phyloP scores from a whole-genome alignment of 805 yeast genomes.

The Candida chilensis region DNA sequence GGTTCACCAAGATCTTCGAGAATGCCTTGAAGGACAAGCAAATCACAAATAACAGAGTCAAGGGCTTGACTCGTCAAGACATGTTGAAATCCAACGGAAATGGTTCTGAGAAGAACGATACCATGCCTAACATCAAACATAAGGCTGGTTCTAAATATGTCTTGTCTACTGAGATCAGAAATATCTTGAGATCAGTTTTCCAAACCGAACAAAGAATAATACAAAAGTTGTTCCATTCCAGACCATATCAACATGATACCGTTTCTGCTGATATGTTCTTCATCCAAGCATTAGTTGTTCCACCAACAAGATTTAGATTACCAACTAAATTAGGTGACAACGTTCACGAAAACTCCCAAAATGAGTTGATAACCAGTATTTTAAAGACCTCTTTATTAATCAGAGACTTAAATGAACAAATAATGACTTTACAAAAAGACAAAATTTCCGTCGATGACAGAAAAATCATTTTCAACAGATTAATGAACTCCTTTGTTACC shows the following conservation, averaged over 20 bases:
- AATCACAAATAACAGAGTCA: conserved; percentile 68
- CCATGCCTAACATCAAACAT: conserved; percentile 44
- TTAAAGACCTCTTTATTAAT: conserved; percentile 74
- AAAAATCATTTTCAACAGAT: conserved; percentile 70
- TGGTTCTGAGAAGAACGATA: conserved; percentile 9
- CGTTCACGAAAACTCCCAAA: conserved; percentile 89
- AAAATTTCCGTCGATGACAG: conserved; percentile 60
- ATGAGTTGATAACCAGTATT: conserved; percentile 75
- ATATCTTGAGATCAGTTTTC: conserved; percentile 69
- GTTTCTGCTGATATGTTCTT: conserved; percentile 79
- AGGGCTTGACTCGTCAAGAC: conserved; percentile 68
- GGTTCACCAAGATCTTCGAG: conserved; percentile 87
- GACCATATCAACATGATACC: conserved; percentile 47
- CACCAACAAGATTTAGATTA: conserved; percentile 92
- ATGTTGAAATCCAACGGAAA: conserved; percentile 38
- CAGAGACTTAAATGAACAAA: conserved; percentile 83
- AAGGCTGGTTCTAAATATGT: conserved; percentile 78
- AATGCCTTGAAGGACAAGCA: conserved; percentile 79
- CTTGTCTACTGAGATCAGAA: conserved; percentile 79
- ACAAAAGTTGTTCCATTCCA: conserved; percentile 70
- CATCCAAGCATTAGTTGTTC: conserved; percentile 81
- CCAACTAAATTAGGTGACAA: conserved; percentile 98
- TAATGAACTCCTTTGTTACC: conserved; percentile 94
- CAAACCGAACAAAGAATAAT: conserved; percentile 60
- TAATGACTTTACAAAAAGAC: conserved; percentile 54